These are phyloP conservation scores for Monascus ruber DNA, from an alignment of 2,329 filamentous ascomycete genomes.

Conservation along the genomic window DNA sequence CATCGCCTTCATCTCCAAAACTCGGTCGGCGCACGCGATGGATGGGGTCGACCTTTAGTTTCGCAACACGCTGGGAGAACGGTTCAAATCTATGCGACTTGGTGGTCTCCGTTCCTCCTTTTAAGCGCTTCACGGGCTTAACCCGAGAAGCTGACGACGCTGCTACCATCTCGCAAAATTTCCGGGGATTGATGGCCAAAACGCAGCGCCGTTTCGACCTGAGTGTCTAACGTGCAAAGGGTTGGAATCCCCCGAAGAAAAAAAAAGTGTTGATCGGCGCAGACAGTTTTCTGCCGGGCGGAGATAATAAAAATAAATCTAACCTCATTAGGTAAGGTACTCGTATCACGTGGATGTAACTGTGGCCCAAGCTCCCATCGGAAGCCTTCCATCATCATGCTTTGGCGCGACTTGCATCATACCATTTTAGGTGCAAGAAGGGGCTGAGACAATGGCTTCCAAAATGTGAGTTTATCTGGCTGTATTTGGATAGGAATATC, in stretches of 20 bases:
- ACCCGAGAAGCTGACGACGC: conserved; percentile 55
- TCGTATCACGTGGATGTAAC: conserved; percentile 14
- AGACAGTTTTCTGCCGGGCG: conserved; percentile 18
- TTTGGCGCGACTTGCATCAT: neutral
- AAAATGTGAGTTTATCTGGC: conserved; percentile 39
- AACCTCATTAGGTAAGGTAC: conserved; percentile 1
- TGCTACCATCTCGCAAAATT: conserved; percentile 27
- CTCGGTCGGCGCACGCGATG: conserved; percentile 71
- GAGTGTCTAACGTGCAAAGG: neutral
- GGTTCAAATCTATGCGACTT: conserved; percentile 85
- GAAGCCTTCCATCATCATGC: conserved; percentile 5
- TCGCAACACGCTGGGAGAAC: conserved; percentile 80
- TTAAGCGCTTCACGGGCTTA: conserved; percentile 56
- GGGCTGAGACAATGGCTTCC: conserved; percentile 37
- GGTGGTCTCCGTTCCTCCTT: conserved; percentile 59
- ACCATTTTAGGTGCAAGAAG: too few species aligned
- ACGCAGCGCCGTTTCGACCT: conserved; percentile 14
- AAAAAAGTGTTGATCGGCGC: conserved; percentile 29
- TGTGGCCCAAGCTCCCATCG: conserved; percentile 21
- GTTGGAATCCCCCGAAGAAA: conserved; percentile 1
- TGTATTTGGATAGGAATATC: neutral
- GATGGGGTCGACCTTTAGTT: conserved; percentile 86
- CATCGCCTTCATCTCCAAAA: conserved; percentile 66
- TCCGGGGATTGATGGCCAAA: conserved; percentile 4
- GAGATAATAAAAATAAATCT: conserved; percentile 9